Evolutionary conservation across 805 yeast species (phyloP), one percentile per base, ranked within the genome.

Genomic region (Kuraishia hungarica): DNA sequence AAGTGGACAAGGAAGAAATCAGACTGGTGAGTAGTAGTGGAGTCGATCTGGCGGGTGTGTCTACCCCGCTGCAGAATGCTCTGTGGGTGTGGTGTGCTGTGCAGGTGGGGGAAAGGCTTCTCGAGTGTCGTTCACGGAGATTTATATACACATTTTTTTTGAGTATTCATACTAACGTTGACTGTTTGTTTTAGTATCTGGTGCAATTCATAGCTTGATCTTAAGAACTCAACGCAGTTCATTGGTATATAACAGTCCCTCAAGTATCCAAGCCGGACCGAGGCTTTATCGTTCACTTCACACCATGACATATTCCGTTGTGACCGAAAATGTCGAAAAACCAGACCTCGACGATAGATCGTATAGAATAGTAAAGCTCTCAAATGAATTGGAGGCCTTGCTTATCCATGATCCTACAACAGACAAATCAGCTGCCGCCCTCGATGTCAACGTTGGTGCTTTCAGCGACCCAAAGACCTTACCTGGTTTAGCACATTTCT

Each of bases 401-500:
- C 64, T 87, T 56, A 86, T 88, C 54, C 80, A 81, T 55, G 94
- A 88, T 63, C 80, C 87, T 1, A 70, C 79, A 22, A 75, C 93
- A 1, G 93, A 87, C 65, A 84, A 85, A 63, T 74, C 92, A 0
- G 92, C 91, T 0, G 94, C 93, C 2, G 81, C 94, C 0, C 67
- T 88, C 55, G 94, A 87, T 64, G 93, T 88, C 13, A 80, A 86
- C 61, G 87, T 86, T 21, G 96, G 96, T 11, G 76, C 93, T 1
- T 84, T 84, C 65, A 79, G 83, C 56, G 96, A 88, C 65, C 84
- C 83, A 24, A 74, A 77, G 54, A 67, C 72, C 13, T 64, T 86
- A 28, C 84, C 88, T 2, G 96, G 96, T 2, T 71, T 88, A 56
- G 96, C 96, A 6, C 96, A 88, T 71, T 87, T 87, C 64, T 81